Base-by-base conservation (phyloP, 2,329 filamentous ascomycete genomes). In the Ceratocystis harringtonii region DNA sequence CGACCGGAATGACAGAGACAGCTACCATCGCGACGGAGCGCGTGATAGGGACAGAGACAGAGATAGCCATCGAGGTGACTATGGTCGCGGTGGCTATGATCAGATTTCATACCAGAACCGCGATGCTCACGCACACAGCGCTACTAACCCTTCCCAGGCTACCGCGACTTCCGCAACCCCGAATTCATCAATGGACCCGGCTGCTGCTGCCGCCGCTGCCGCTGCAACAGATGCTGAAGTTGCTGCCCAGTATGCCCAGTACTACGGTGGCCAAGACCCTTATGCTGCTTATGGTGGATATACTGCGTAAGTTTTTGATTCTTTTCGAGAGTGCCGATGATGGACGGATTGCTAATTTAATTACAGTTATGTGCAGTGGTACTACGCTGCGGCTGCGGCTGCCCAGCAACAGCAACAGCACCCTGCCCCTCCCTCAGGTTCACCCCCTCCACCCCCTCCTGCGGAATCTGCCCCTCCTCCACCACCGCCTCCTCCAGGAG, bases 261-360 rank as follows among this genome's bases (percentile, higher is more conserved):
- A 95, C 74, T 92, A 92, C 68, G 81, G 80, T 68, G 79, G 80
- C 65, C 78, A 82, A 68, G 90, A 96, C 72, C 92, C 92, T 0
- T 96, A 96, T 74, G 90, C 90, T 52, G 85, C 89, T 7, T 96
- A 94, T 70, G 92, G 92, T 68, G 92, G 92, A 65, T 96, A 94
- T 75, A 83, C 86, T 70, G 88, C 87, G 77, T 89, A 81, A 72
- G 79, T 70, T 41, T 48, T 3, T 2, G 1, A 25, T 12, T 28
- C 4, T 55, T 52, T 17, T 50, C 10, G 12, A 6, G 10, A 6
- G 5, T 61, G 15, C 36, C 45, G 45, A 60, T 41, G 36, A 41
- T 41, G 36, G 36, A 41, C 36, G 36, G 36, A n/a, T 7, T 43
- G 58, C 25, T 25, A 61, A 50, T 68, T 71, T 73, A 70, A 61